Base-by-base conservation (phyloP, 176 grass and related monocot species). In the Aegilops tauschii region DNA sequence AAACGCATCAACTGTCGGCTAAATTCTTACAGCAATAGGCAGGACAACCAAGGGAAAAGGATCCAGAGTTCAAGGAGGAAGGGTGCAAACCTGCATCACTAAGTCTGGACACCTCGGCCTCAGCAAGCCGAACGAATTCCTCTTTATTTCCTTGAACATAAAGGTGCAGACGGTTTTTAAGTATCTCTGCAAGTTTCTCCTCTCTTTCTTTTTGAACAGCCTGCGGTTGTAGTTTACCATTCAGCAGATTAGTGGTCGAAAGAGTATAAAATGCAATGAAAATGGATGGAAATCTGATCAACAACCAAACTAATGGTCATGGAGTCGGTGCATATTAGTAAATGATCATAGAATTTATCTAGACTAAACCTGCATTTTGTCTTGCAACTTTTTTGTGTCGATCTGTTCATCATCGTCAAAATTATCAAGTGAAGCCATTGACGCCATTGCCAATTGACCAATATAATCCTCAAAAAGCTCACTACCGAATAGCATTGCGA, bases 401-500 rank as follows among this genome's bases (percentile, higher is more conserved):
- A 93, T 87, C 80, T 96, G 81, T 17, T 94, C 90, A 31, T 91
- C 97, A 79, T 99, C 97, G 54, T 82, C 86, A 80, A 89, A 86
- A 84, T 87, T 91, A 93, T 99, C 97, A 90, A 90, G 92, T 84
- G 94, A 99, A 88, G 92, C 92, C 90, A 99, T 96, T 70, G 97
- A 94, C 69, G 90, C 92, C 90, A 99, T 99, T 67, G 97, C 97
- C 79, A 99, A 81, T 86, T 99, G 92, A 73, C 97, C 97, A 91
- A 99, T 96, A 81, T 99, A 99, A 78, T 96, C 94, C 80, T 99
- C 92, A 90, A 99, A 99, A 62, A 94, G 80, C 73, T 99, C 97
- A 83, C 97, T 99, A 71, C 97, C 97, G 56, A 99, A 99, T 80
- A 99, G 87, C 80, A 99, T 99, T 31, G 94, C 97, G 74, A 99